These are phyloP conservation scores for Strigomonas culicis DNA, from an alignment of 208 protist genomes.

Conservation along the genomic window DNA sequence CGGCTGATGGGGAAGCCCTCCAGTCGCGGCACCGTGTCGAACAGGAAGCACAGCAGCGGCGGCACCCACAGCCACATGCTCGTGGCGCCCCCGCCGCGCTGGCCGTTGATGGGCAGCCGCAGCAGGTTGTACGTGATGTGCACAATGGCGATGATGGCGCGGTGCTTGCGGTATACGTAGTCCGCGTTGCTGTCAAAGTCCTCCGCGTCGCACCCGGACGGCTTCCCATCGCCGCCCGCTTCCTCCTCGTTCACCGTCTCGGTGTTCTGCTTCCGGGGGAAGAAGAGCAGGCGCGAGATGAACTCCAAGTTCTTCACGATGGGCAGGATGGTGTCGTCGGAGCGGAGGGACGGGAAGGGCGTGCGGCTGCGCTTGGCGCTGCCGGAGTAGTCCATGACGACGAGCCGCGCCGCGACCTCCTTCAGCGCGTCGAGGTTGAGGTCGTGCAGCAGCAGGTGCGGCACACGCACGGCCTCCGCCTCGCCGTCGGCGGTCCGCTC, in stretches of 20 bases:
- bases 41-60: conserved; percentile 3
- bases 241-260: background rate
- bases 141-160: background rate
- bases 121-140: background rate
- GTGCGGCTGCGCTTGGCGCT: background rate
- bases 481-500: background rate
- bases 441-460: background rate
- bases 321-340: background rate
- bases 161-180: background rate
- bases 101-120: background rate
- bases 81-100: background rate
- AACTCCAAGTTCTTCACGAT: conserved; percentile 4
- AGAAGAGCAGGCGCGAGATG: conserved; percentile 8
- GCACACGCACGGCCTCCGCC: background rate
- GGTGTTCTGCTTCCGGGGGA: background rate
- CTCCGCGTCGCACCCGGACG: background rate
- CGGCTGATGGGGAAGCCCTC: conserved; percentile 9
- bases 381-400: conserved; percentile 1
- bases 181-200: background rate
- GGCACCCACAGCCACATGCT: background rate
- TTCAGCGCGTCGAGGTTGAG: conserved; percentile 4
- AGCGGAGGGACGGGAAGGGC: background rate
- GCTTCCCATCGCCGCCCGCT: background rate
- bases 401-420: background rate
- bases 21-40: conserved; percentile 4